Conservation (phyloP, 352 stramenopile genomes). For the Hyaloperonospora arabidopsidis region DNA sequence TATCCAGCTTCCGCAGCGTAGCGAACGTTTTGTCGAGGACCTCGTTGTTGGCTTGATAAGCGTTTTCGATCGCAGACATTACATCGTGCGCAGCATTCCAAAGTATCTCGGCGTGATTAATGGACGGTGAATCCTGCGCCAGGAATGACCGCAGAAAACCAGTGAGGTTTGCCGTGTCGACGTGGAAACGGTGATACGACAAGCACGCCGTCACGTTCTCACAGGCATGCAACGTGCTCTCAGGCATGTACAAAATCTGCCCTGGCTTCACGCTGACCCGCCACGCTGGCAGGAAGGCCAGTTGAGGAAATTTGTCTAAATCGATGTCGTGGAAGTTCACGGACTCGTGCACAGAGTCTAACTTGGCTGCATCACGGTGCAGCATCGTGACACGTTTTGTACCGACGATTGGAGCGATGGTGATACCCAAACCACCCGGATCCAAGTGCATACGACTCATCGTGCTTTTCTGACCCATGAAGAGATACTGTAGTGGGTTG, state of each 20-base stretch:
- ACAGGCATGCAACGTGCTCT: slow-evolving; percentile 88
- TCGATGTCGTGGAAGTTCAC: slow-evolving; percentile 80
- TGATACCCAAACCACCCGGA: slow-evolving; percentile 86
- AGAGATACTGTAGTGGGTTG: slow-evolving; percentile 91
- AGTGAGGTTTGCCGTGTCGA: slow-evolving; percentile 87
- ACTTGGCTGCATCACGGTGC: slow-evolving; percentile 58
- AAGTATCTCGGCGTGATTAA: slow-evolving; percentile 88
- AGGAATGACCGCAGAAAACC: slow-evolving; percentile 87
- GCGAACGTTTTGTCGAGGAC: slow-evolving; percentile 31
- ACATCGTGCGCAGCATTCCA: slow-evolving; percentile 89
- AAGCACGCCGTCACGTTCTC: slow-evolving; percentile 90
- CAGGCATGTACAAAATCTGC: slow-evolving; percentile 91
- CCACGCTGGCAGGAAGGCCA: slow-evolving; percentile 85
- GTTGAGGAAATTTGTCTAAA: slow-evolving; percentile 78
- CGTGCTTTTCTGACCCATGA: slow-evolving; percentile 89
- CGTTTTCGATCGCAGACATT: slow-evolving; percentile 81
- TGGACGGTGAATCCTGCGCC: slow-evolving; percentile 82
- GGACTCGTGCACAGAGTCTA: slow-evolving; percentile 80
- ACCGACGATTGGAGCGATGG: slow-evolving; percentile 89
- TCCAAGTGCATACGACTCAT: slow-evolving; percentile 88
- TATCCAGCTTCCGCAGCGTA: slow-evolving; percentile 62
- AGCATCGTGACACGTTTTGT: slow-evolving; percentile 74
- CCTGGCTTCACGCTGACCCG: slow-evolving; percentile 83
- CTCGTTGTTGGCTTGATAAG: slow-evolving; percentile 48
- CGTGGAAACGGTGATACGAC: slow-evolving; percentile 91